Percentiles rank a stretch among this genome's conserved stretches.
Conservation (phyloP, 495 filamentous ascomycete genomes). For the Podospora pseudoanserina region DNA sequence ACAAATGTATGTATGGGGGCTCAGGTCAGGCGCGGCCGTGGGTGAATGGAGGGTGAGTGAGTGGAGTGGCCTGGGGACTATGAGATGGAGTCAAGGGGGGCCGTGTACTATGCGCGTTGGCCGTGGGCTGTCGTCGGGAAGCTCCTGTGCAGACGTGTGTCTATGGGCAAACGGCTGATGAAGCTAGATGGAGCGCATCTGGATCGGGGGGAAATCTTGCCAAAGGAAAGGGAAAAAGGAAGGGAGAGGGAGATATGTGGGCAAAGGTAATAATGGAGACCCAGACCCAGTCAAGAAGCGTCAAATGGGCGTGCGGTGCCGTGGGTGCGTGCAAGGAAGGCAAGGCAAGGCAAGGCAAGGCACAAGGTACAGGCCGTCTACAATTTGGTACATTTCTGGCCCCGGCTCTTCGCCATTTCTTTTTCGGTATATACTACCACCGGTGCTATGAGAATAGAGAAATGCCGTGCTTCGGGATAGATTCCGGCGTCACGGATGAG, state of each 20-base stretch:
- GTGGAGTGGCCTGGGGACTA: slow-evolving; percentile 7
- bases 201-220: slow-evolving; percentile 21
- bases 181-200: slow-evolving; percentile 3
- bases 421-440: neutral
- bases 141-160: slow-evolving; percentile 1
- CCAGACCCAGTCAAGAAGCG: slow-evolving; percentile 25
- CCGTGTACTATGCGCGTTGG: slow-evolving; percentile 1
- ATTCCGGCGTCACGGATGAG: too few relatives aligned
- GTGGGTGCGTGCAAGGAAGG: slow-evolving; percentile 11
- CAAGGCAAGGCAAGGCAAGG: slow-evolving; percentile 22
- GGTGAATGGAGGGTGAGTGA: neutral
- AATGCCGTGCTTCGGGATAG: neutral
- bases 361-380: slow-evolving; percentile 17
- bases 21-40: neutral
- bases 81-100: slow-evolving; percentile 7
- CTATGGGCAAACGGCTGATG: slow-evolving; percentile 18
- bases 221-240: slow-evolving; percentile 26
- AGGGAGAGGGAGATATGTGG: slow-evolving; percentile 33
- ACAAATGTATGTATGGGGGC: neutral
- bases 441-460: neutral
- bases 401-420: neutral
- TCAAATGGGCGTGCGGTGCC: slow-evolving; percentile 24
- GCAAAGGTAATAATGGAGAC: slow-evolving; percentile 40
- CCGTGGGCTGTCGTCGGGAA: slow-evolving; percentile 2
- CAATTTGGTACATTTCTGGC: slow-evolving; percentile 8